These are phyloP conservation scores for Lachnellula willkommii DNA, from an alignment of 2,329 filamentous ascomycete genomes.

Conservation along the genomic window DNA sequence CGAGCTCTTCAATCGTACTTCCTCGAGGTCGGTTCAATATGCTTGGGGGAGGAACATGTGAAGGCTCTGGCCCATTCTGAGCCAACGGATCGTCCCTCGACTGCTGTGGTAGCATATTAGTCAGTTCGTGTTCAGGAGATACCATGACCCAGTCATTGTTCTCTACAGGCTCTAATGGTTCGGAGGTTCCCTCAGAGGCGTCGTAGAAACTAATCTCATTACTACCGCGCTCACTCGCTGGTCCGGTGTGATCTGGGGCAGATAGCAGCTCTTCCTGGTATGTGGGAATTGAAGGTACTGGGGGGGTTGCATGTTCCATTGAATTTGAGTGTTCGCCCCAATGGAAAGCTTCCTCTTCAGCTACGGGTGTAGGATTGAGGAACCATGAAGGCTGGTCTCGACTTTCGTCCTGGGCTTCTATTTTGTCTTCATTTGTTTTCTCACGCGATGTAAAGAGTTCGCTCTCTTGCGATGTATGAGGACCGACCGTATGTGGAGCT, in stretches of 20 bases:
- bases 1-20: constrained; percentile 13
- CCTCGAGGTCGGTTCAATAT: constrained; percentile 20
- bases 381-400: constrained; percentile 33
- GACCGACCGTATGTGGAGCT: constrained; percentile 4
- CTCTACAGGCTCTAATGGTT: constrained; percentile 4
- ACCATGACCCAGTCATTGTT: constrained; percentile 25
- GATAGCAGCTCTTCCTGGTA: neutral
- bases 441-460: constrained; percentile 1
- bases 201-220: constrained; percentile 24
- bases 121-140: constrained; percentile 4
- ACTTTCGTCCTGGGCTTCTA: constrained; percentile 13
- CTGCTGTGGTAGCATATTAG: neutral
- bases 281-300: neutral
- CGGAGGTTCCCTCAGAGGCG: constrained; percentile 11
- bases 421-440: constrained; percentile 7
- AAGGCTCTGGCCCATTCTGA: neutral
- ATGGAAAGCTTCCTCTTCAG: constrained; percentile 35
- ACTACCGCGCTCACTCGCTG: constrained; percentile 20
- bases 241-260: neutral
- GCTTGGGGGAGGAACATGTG: constrained; percentile 6
- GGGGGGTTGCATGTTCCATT: neutral
- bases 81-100: neutral
- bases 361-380: constrained; percentile 33
- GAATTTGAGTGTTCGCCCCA: constrained; percentile 16
- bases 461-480: neutral